Percentiles rank a stretch among this genome's conserved stretches.
Conservation (phyloP, 1,284 basidiomycete genomes). For the Ceratobasidium sp. region DNA sequence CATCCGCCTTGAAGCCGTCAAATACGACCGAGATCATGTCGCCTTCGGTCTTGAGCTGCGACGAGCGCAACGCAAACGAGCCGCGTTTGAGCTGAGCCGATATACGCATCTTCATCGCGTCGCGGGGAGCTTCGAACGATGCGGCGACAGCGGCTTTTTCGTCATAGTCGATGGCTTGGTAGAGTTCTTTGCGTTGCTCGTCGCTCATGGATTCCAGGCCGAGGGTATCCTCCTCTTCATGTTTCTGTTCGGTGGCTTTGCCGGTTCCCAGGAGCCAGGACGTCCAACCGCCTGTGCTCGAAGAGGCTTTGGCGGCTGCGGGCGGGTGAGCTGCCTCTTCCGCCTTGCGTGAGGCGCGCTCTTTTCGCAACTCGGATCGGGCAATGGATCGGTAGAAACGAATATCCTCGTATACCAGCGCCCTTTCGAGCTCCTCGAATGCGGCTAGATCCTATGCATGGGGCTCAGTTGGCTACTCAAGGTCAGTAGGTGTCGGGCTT, state of each 20-base stretch:
- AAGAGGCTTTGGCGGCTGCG: slow-evolving; percentile 60
- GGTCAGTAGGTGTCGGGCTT: slow-evolving; percentile 49
- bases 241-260: slow-evolving; percentile 51
- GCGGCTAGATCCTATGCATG: slow-evolving; percentile 69
- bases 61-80: slow-evolving; percentile 80
- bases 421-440: slow-evolving; percentile 81
- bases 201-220: slow-evolving; percentile 82
- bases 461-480: slow-evolving; percentile 23
- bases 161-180: slow-evolving; percentile 95
- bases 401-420: slow-evolving; percentile 94
- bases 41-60: slow-evolving; percentile 66
- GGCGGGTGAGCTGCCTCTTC: slow-evolving; percentile 67
- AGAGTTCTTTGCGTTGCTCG: slow-evolving; percentile 92
- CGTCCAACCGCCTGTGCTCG: slow-evolving; percentile 17
- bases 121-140: slow-evolving; percentile 78
- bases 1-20: slow-evolving; percentile 87
- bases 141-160: slow-evolving; percentile 82
- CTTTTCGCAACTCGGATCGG: slow-evolving; percentile 88
- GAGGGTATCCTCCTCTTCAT: slow-evolving; percentile 63
- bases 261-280: slow-evolving; percentile 36
- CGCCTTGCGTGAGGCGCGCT: slow-evolving; percentile 79
- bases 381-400: slow-evolving; percentile 98
- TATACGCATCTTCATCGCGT: slow-evolving; percentile 86
- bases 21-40: slow-evolving; percentile 93
- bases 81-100: slow-evolving; percentile 87